Evolutionary conservation across 2,329 filamentous ascomycete species (phyloP), one percentile per base, ranked within the genome.

Genomic region (Penicillium sp.): DNA sequence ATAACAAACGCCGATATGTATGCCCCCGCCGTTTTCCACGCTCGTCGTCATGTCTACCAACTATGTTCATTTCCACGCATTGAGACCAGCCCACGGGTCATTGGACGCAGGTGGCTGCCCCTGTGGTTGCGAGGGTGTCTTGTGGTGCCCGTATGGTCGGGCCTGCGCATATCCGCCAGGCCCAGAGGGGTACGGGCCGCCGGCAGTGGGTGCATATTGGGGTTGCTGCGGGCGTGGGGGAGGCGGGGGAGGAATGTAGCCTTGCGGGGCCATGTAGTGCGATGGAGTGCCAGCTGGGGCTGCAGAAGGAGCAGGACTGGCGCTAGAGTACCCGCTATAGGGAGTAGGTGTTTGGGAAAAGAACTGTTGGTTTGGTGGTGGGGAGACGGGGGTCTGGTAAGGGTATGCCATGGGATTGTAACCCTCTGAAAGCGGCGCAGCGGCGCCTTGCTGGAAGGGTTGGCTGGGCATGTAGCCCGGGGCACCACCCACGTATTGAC

Each of bases 21-120:
- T 41, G 35, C 28, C 36, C 28, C 14, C 44, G 14, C 33, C 44
- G 16, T 18, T 36, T 22, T 38, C 28, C 22, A 43, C 33, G 28
- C 39, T 22, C 30, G 27, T 28, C 39, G 20, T 16, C 30, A 42
- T 38, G 24, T 14, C 36, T 48, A 18, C 28, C 20, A 14, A 24
- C 5, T 20, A 28, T 22, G 28, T 3, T 50, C 16, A 88, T 68
- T 86, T 87, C 86, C 86, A 89, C 41, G 80, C 81, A 72, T 81
- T 86, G 60, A 90, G 69, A 4, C 86, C 86, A 14, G 85, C 85
- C 85, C 85, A 90, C 7, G 86, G 86, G 76, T 90, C 85, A 55
- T 64, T 62, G 11, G 65, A 55, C 39, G 63, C 63, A 28, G 68
- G 61, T 44, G 68, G 67, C 44, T 66, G 40, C 48, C 64, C 63